Percentiles rank a stretch among this genome's conserved stretches.
These are phyloP conservation scores for Fusarium irregulare DNA, from an alignment of 2,329 filamentous ascomycete genomes.

Conservation along the genomic window DNA sequence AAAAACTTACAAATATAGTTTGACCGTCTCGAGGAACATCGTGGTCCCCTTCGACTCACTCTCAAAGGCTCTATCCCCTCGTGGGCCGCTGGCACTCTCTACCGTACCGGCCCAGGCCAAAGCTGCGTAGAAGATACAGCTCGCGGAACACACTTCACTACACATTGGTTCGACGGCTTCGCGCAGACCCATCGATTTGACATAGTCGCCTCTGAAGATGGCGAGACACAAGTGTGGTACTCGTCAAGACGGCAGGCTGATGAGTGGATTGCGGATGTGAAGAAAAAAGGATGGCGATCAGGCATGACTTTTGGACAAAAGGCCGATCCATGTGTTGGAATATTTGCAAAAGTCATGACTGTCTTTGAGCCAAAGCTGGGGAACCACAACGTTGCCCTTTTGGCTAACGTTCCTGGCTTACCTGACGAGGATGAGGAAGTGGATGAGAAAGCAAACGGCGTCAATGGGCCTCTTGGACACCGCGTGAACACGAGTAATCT, in stretches of 20 bases:
- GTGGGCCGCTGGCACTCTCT: constrained; percentile 78
- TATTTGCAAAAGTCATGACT: constrained; percentile 78
- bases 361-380: constrained; percentile 59
- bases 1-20: constrained; percentile 61
- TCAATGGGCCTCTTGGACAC: constrained; percentile 47
- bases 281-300: constrained; percentile 66
- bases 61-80: constrained; percentile 75
- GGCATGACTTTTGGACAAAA: constrained; percentile 76
- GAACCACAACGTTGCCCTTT: constrained; percentile 70
- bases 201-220: constrained; percentile 60
- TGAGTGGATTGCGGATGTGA: constrained; percentile 69
- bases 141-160: constrained; percentile 69
- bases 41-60: constrained; percentile 70
- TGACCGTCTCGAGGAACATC: constrained; percentile 73
- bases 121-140: constrained; percentile 69
- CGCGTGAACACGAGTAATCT: constrained; percentile 58
- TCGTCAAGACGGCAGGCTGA: constrained; percentile 78
- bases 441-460: background rate
- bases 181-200: constrained; percentile 78
- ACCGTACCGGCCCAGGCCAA: constrained; percentile 78
- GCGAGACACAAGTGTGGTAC: constrained; percentile 66
- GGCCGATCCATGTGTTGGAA: constrained; percentile 77
- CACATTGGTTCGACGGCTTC: constrained; percentile 87
- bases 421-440: constrained; percentile 25
- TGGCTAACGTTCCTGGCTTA: constrained; percentile 73